Evolutionary conservation across 352 stramenopile genomes (phyloP).

Genomic region (Chrysophaeum taylorii): DNA sequence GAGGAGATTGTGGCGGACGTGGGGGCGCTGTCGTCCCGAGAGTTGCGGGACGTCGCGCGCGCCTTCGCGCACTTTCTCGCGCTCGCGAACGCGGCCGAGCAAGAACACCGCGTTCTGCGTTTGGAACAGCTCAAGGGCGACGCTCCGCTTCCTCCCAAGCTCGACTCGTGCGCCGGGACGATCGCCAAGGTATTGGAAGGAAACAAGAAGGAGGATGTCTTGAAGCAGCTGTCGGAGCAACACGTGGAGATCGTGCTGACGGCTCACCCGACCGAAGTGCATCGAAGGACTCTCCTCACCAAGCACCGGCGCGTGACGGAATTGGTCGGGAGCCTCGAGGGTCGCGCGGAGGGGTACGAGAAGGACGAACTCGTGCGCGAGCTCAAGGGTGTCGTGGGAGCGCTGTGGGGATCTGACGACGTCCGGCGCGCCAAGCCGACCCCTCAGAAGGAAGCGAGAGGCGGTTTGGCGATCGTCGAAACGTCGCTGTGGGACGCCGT

Average conservation of each 20-base stretch:
- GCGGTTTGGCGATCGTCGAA: slow-evolving; percentile 59
- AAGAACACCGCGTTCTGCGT: slow-evolving; percentile 44
- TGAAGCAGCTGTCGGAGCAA: too few species aligned
- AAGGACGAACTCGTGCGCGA: slow-evolving; percentile 32
- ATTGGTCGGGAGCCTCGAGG: slow-evolving; percentile 38
- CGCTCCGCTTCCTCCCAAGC: slow-evolving; percentile 16
- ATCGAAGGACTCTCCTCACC: slow-evolving; percentile 60
- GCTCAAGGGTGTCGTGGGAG: slow-evolving; percentile 43
- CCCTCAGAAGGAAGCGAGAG: slow-evolving; percentile 58
- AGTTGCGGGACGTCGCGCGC: slow-evolving; percentile 49
- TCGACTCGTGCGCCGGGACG: slow-evolving; percentile 20
- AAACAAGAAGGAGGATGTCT: too few species aligned
- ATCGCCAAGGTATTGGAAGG: slow-evolving; percentile 28
- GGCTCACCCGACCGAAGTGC: slow-evolving; percentile 71
- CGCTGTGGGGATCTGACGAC: slow-evolving; percentile 53
- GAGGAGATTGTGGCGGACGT: slow-evolving; percentile 27
- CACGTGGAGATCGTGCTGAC: slow-evolving; percentile 69
- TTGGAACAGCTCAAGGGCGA: slow-evolving; percentile 8
- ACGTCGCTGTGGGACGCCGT: slow-evolving; percentile 65
- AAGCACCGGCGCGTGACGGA: slow-evolving; percentile 51
- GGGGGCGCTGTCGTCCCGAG: slow-evolving; percentile 20
- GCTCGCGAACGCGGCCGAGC: slow-evolving; percentile 64
- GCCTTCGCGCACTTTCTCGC: slow-evolving; percentile 68
- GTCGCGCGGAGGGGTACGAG: slow-evolving; percentile 41
- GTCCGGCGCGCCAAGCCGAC: slow-evolving; percentile 61